These are phyloP conservation scores for Endogone sp. DNA, from an alignment of 192 early-diverging fungal genomes.

Conservation along the genomic window DNA sequence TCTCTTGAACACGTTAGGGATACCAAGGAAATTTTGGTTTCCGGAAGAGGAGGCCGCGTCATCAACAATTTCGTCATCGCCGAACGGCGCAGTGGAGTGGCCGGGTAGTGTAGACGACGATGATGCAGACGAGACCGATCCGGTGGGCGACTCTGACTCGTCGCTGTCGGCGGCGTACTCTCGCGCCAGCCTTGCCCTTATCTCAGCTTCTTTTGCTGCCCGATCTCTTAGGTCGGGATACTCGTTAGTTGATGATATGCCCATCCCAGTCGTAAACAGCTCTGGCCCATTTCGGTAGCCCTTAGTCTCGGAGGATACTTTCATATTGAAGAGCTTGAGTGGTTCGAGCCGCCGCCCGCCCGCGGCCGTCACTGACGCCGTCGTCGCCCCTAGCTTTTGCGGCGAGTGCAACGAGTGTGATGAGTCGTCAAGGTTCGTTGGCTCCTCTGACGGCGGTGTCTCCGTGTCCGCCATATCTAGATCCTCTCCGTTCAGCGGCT, in stretches of 20 bases:
- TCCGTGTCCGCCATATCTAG: background rate
- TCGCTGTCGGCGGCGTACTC: no score
- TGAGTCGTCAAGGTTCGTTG: background rate
- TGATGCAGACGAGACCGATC: background rate
- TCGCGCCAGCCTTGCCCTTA: no score
- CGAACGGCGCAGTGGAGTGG: background rate
- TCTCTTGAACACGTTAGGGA: slow-evolving; percentile 1
- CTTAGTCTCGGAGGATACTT: slow-evolving; percentile 9
- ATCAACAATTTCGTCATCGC: slow-evolving; percentile 16
- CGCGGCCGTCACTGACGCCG: slow-evolving; percentile 29
- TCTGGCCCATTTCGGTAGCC: slow-evolving; percentile 1
- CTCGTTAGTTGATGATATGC: background rate
- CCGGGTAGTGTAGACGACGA: background rate
- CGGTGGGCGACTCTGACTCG: background rate
- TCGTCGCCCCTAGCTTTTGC: slow-evolving; percentile 18
- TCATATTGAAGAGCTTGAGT: slow-evolving; percentile 27
- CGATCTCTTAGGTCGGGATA: background rate
- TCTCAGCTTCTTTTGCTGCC: background rate
- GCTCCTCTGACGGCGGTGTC: background rate
- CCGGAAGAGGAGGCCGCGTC: slow-evolving; percentile 4
- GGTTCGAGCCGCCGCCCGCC: slow-evolving; percentile 21
- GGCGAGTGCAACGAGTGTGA: background rate
- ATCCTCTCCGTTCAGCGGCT: background rate
- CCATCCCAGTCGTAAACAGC: slow-evolving; percentile 2
- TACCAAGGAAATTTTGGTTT: no score